These are phyloP conservation scores for Litsea cubeba DNA, from an alignment of 164 flowering plant genomes.

Conservation along the genomic window DNA sequence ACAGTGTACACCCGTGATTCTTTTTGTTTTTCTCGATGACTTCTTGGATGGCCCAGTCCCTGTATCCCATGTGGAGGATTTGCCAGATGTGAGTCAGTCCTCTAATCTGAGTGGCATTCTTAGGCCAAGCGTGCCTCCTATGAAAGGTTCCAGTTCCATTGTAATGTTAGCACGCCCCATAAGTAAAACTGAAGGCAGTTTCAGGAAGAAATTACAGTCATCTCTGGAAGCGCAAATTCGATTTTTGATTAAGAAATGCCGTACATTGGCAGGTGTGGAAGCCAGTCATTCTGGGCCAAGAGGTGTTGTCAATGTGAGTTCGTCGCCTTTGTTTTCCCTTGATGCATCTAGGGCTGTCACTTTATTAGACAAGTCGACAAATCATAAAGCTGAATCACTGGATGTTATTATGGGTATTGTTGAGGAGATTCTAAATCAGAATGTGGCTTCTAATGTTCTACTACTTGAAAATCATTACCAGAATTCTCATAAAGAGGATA, in stretches of 20 bases:
- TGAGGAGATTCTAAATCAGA: conserved; percentile 62
- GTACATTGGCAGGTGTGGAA: conserved; percentile 60
- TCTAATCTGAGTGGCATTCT: conserved; percentile 33
- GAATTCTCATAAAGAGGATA: conserved; percentile 54
- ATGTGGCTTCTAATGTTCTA: conserved; percentile 63
- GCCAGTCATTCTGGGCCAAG: conserved; percentile 54
- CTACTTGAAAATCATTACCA: conserved; percentile 63
- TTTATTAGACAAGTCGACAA: conserved; percentile 49
- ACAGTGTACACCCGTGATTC: conserved; percentile 71
- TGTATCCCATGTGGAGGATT: conserved; percentile 40
- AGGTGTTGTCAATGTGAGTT: conserved; percentile 40
- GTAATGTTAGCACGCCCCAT: conserved; percentile 78
- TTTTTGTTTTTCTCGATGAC: conserved; percentile 84
- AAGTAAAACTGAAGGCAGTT: conserved; percentile 63
- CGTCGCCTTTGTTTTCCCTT: conserved; percentile 68
- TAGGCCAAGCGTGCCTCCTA: conserved; percentile 49
- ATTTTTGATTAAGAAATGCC: conserved; percentile 75
- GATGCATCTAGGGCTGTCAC: conserved; percentile 76
- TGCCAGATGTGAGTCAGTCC: conserved; percentile 40
- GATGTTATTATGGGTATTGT: conserved; percentile 63
- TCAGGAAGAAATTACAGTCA: conserved; percentile 70
- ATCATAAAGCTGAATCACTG: conserved; percentile 63
- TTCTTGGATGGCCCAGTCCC: conserved; percentile 37
- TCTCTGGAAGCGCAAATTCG: conserved; percentile 87
- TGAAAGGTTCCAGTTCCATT: conserved; percentile 64